phyloP scores from a whole-genome alignment of 768 basidiomycete genomes.

The Suillus paluster region DNA sequence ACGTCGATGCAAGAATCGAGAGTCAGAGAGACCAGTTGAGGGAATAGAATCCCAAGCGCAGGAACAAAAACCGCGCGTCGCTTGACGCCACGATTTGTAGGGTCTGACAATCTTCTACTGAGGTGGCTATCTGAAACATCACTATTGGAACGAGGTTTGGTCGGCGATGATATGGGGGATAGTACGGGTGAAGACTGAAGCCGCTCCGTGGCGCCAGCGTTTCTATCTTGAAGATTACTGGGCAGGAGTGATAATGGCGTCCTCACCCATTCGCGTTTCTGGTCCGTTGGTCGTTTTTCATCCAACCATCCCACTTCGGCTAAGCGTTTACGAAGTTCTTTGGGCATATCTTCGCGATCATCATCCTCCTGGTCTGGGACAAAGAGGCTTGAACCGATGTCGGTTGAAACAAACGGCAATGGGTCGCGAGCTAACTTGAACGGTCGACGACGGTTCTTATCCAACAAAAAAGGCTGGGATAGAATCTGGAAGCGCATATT shows the following conservation, averaged over 20 bases:
- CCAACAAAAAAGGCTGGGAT: slow-evolving; percentile 61
- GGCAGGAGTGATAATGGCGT: slow-evolving; percentile 73
- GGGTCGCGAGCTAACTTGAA: slow-evolving; percentile 75
- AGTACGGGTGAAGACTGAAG: slow-evolving; percentile 37
- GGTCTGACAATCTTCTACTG: slow-evolving; percentile 42
- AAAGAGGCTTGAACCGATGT: slow-evolving; percentile 68
- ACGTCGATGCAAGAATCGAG: slow-evolving; percentile 58
- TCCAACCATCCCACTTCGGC: slow-evolving; percentile 79
- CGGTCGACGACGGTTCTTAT: slow-evolving; percentile 62
- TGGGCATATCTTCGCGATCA: slow-evolving; percentile 57
- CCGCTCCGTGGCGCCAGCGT: slow-evolving; percentile 39
- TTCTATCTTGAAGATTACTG: slow-evolving; percentile 54
- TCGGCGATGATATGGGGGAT: slow-evolving; percentile 40
- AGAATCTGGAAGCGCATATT: slow-evolving; percentile 75
- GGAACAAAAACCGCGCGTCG: slow-evolving; percentile 72
- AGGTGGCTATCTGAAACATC: slow-evolving; percentile 39
- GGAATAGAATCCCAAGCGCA: slow-evolving; percentile 57
- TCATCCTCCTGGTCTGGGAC: slow-evolving; percentile 58
- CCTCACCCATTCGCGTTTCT: slow-evolving; percentile 58
- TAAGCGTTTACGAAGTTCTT: slow-evolving; percentile 66
- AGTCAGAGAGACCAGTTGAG: slow-evolving; percentile 54
- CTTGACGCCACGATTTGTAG: slow-evolving; percentile 56
- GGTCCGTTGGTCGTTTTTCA: slow-evolving; percentile 58
- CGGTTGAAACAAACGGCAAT: slow-evolving; percentile 75
- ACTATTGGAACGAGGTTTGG: slow-evolving; percentile 25